Conservation (phyloP, 2,329 filamentous ascomycete genomes). For the Fusarium virguliforme region DNA sequence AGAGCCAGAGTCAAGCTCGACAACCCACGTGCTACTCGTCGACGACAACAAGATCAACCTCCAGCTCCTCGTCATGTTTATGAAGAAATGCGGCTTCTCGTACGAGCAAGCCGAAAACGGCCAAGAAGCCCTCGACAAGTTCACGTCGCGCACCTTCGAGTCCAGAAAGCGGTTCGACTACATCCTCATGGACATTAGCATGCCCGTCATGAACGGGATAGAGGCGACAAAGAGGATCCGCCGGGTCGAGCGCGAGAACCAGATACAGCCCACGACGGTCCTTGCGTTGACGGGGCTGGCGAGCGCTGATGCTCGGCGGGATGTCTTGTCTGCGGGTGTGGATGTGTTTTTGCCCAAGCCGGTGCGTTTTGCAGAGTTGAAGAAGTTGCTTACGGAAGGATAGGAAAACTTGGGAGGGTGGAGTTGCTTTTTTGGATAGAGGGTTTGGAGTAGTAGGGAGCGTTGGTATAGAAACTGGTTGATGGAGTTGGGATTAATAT, state of each 20-base stretch:
- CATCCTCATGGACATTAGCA: slow-evolving; percentile 67
- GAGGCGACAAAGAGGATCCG: slow-evolving; percentile 66
- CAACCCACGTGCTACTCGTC: slow-evolving; percentile 56
- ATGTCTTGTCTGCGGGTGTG: slow-evolving; percentile 66
- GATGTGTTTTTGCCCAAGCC: slow-evolving; percentile 69
- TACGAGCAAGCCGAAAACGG: slow-evolving; percentile 64
- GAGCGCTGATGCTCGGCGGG: slow-evolving; percentile 63
- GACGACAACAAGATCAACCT: slow-evolving; percentile 64
- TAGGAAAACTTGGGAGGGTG: background rate
- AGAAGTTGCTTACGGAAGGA: slow-evolving; percentile 50
- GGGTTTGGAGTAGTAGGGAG: background rate
- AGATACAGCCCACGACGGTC: slow-evolving; percentile 61
- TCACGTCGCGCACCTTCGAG: slow-evolving; percentile 51
- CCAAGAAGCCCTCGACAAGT: slow-evolving; percentile 63
- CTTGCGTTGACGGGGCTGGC: slow-evolving; percentile 70
- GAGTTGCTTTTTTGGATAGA: background rate
- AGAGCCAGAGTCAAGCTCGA: slow-evolving; percentile 10
- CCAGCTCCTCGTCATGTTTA: slow-evolving; percentile 60
- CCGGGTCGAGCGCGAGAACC: slow-evolving; percentile 62
- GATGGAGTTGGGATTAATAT: background rate
- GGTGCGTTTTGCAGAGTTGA: slow-evolving; percentile 61
- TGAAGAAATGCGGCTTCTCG: slow-evolving; percentile 60
- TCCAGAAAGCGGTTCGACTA: slow-evolving; percentile 53
- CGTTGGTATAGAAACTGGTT: background rate
- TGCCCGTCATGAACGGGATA: slow-evolving; percentile 70